Evolutionary conservation across 1,284 basidiomycete species (phyloP).

Genomic region (Sanghuangporus baumii): DNA sequence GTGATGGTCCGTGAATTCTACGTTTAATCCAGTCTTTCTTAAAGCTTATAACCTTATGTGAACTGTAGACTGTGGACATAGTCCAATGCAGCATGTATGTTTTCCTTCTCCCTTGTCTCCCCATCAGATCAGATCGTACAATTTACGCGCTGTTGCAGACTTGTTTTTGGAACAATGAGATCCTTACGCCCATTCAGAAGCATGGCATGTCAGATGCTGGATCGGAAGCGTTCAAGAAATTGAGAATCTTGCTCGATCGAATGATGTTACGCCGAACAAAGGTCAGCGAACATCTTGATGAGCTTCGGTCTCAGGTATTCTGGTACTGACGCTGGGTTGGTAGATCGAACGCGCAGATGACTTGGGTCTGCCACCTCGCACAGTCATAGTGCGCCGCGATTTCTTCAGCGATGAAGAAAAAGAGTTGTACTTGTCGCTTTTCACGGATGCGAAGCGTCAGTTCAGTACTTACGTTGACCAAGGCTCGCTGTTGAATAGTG

Average conservation of each 20-base stretch:
- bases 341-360: constrained; percentile 95
- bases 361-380: constrained; percentile 93
- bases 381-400: constrained; percentile 84
- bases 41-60: not conserved
- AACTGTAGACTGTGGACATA: constrained; percentile 76
- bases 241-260: constrained; percentile 82
- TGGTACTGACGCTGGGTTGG: not conserved
- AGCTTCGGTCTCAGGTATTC: not conserved
- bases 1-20: constrained; percentile 58
- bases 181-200: constrained; percentile 91
- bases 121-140: not conserved
- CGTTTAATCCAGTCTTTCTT: not conserved
- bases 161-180: constrained; percentile 90
- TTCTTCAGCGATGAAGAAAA: constrained; percentile 97
- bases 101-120: not conserved
- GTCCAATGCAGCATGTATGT: constrained; percentile 88
- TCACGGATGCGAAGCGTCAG: constrained; percentile 88
- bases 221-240: constrained; percentile 81
- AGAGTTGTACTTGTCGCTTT: constrained; percentile 90
- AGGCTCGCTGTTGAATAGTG: constrained; percentile 90
- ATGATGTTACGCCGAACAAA: constrained; percentile 95
- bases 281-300: constrained; percentile 31
- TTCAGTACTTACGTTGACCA: constrained; percentile 89
- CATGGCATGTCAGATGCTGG: constrained; percentile 72
- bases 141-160: constrained; percentile 40